Evolutionary conservation across 352 stramenopile genomes (phyloP), one percentile per base, ranked within the genome.

Genomic region (Globisporangium camurandrum): DNA sequence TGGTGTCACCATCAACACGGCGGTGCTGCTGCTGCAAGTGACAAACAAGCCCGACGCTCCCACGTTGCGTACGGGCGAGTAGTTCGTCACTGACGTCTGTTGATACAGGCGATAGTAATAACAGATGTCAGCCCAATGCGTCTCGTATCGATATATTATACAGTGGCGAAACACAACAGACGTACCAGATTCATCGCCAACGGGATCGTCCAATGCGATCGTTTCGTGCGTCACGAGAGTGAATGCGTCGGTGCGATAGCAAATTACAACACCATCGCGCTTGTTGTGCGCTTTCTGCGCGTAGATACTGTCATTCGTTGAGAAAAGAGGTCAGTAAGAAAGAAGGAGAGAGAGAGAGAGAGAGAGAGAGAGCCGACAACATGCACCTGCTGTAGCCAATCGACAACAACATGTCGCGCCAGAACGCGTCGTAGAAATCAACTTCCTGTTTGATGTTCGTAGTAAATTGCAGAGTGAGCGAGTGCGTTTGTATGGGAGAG

Each of bases 361-460:
- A 1, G 33, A 40, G 31, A 11, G 9, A 11, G 38, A 38, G 12
- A n/a, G 8, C 23, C 17, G 12, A 51, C 28, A 7, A 39, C 23
- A 49, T 62, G 36, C 46, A 91, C 82, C 82, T 76, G 22, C 61
- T 45, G 44, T 89, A 93, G 57, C 77, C 82, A 8, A 83, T 56
- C 1, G 61, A 61, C 37, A 67, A 46, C 73, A 93, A 86, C 52
- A 60, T 62, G 2, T 22, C 59, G 1, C 56, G 57, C 82, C 82
- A 93, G 47, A 93, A 93, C 39, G 79, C 65, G 10, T 72, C 49
- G 44, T 86, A 90, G 12, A 86, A 66, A 56, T 93, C 82, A 11
- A 84, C 75, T 73, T 93, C 82, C 82, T 91, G 49, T 30, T 12
- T 10, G 23, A 7, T 19, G 23, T 5, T 19, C 20, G n/a, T 24